A percentile compares a stretch with the other conserved stretches of the same genome.
Evolutionary conservation across 257 asterid species (phyloP).

Genomic region (Plantago major): DNA sequence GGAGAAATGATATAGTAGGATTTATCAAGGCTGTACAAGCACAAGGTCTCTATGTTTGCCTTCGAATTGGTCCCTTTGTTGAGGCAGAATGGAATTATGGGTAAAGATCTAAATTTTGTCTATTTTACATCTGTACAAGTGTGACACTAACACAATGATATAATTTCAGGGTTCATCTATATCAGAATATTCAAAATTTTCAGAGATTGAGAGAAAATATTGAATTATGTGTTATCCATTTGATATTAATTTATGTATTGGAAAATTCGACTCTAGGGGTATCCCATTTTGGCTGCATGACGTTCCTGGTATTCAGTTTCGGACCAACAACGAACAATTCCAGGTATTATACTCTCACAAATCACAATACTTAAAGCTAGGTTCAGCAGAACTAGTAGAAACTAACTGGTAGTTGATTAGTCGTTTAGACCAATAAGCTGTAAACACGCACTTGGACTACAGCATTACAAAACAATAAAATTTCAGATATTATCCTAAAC

Average conservation of each 20-base stretch:
- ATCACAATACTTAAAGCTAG: not conserved
- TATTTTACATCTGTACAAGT: not conserved
- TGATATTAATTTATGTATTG: not conserved
- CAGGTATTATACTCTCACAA: constrained; percentile 41
- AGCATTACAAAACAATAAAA: no score
- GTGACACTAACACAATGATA: no score
- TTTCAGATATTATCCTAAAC: no score
- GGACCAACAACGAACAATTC: constrained; percentile 73
- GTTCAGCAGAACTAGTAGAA: not conserved
- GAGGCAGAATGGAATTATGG: constrained; percentile 89
- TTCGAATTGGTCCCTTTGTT: constrained; percentile 88
- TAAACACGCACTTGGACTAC: no score
- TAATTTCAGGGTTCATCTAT: no score
- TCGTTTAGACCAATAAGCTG: no score
- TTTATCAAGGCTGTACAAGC: constrained; percentile 64
- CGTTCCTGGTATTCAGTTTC: constrained; percentile 52
- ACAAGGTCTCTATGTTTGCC: constrained; percentile 73
- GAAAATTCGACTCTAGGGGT: constrained; percentile 39
- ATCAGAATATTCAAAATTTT: no score
- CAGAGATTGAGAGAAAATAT: no score
- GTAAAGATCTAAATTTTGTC: constrained; percentile 27
- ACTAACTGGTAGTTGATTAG: no score
- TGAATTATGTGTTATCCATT: not conserved
- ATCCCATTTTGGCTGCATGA: constrained; percentile 92
- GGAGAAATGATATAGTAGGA: constrained; percentile 49